Base-by-base conservation (phyloP, 208 protist genomes). In the Leishmania tarentolae region DNA sequence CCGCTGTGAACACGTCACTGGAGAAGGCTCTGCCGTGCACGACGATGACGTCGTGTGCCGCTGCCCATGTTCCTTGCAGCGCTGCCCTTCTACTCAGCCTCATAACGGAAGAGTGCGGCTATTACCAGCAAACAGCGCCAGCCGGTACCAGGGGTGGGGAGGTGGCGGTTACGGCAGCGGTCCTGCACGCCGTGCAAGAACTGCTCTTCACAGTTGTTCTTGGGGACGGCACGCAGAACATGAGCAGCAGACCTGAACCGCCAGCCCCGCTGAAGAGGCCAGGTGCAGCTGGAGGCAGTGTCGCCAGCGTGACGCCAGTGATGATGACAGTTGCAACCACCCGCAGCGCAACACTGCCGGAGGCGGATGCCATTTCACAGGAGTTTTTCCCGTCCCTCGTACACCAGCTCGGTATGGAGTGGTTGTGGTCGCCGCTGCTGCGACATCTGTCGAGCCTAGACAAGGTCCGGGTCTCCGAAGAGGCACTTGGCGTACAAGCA, bases 321-420 rank as follows among this genome's bases (percentile, higher is more conserved):
- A 9, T 75, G 6, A 65, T 80, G 44, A 28, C 82, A 8, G 79
- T 94, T 7, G 57, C 81, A 21, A 91, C 90, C 8, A 69, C 76
- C 28, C 89, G 94, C 66, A 87, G 82, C 21, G 76, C 94, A 37
- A 81, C 79, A 13, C 56, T 94, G 65, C 70, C 83, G 28, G 94
- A 96, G 83, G 86, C 87, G n/a, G 94, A 97, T 77, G 83, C 87
- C 15, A 76, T 95, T 21, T 37, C 84, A 5, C 84, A 87, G 61
- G 44, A 86, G 47, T 75, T 97, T 52, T 82, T 97, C 35, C 94
- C 94, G 0, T 66, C 84, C 15, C 75, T 97, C 37, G 74, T 95
- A 56, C 92, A 95, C 87, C 90, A 94, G 70, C 70, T 95, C 0
- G 94, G 94, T 5, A 86, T 91, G 71, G 94, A 97, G 80, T 97